Percentiles rank a stretch among this genome's conserved stretches.
phyloP scores from a whole-genome alignment of 2,329 filamentous ascomycete genomes.

The Epicoccum nigrum region DNA sequence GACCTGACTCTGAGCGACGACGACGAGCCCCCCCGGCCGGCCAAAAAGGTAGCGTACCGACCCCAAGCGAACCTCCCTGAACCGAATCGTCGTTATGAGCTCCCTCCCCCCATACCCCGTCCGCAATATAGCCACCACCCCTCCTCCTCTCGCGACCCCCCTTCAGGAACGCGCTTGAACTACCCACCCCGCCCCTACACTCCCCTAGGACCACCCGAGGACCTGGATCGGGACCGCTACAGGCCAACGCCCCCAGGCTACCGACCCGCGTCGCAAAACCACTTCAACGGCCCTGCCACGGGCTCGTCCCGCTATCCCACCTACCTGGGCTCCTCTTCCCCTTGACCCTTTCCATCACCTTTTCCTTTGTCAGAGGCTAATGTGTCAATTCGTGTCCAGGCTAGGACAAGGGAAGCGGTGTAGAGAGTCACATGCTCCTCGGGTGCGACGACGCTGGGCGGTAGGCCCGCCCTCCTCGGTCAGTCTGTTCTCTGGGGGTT shows the following conservation, averaged over 20 bases:
- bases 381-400: constrained; percentile 26
- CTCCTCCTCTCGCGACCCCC: constrained; percentile 29
- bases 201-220: constrained; percentile 6
- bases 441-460: too few species aligned
- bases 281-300: constrained; percentile 24
- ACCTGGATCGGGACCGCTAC: constrained; percentile 6
- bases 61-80: constrained; percentile 47
- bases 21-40: constrained; percentile 49
- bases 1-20: constrained; percentile 56
- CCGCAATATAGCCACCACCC: constrained; percentile 21
- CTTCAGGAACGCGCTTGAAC: constrained; percentile 26
- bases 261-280: constrained; percentile 8
- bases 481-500: constrained; percentile 13
- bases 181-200: constrained; percentile 22
- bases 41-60: constrained; percentile 51
- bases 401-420: constrained; percentile 43
- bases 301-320: constrained; percentile 35
- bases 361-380: constrained; percentile 33
- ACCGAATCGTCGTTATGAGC: constrained; percentile 36
- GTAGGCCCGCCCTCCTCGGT: too few species aligned
- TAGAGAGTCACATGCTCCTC: constrained; percentile 5
- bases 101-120: constrained; percentile 35
- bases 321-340: constrained; percentile 37
- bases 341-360: constrained; percentile 25
- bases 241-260: constrained; percentile 14